phyloP scores from a whole-genome alignment of 192 early-diverging fungal species.

The Dissophora ornata region DNA sequence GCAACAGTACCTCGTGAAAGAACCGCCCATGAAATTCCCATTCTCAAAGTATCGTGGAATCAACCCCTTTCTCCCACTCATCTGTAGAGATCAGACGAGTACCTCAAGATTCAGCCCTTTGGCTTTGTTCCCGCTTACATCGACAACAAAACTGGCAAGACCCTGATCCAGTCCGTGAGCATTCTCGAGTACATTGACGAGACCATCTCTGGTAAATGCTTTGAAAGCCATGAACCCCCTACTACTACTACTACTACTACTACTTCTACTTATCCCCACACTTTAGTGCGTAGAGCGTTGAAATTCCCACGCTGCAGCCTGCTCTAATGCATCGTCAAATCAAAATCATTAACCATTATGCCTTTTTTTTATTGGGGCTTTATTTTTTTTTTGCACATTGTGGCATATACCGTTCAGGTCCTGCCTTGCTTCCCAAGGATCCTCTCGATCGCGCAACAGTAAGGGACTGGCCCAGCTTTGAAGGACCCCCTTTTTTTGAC shows the following conservation, averaged over 20 bases:
- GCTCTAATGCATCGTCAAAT: neutral
- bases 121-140: constrained; percentile 75
- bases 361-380: too few relatives aligned
- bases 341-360: too few relatives aligned
- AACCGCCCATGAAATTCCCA: too few relatives aligned
- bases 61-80: neutral
- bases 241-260: too few relatives aligned
- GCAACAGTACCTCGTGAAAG: too few relatives aligned
- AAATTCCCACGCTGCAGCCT: neutral
- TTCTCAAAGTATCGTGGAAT: too few relatives aligned
- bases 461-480: constrained; percentile 5
- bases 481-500: too few relatives aligned
- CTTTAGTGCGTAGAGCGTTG: too few relatives aligned
- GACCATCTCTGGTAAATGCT: constrained; percentile 61
- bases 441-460: constrained; percentile 70
- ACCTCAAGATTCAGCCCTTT: constrained; percentile 73
- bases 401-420: constrained; percentile 16
- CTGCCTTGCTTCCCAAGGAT: constrained; percentile 79
- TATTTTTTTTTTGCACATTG: too few relatives aligned
- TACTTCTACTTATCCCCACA: too few relatives aligned
- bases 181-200: constrained; percentile 95
- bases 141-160: constrained; percentile 64
- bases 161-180: constrained; percentile 75
- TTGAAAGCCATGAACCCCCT: constrained; percentile 5
- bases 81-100: constrained; percentile 62